phyloP scores from a whole-genome alignment of 441 rosid species.

The Mallotus japonicus region DNA sequence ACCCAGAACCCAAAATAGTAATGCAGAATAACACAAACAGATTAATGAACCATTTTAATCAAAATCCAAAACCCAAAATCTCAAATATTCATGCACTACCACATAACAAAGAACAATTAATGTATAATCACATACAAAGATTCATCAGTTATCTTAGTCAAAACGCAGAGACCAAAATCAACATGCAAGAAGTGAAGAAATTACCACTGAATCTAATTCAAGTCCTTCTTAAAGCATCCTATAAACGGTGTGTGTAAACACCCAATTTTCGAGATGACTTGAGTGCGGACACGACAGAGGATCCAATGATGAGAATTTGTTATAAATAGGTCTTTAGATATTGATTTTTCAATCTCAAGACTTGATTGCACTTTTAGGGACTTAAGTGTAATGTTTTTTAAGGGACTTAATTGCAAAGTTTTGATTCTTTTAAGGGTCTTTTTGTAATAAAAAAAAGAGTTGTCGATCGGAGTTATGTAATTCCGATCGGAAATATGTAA shows the following conservation, averaged over 20 bases:
- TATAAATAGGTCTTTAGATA: too few relatives aligned
- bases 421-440: too few relatives aligned
- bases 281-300: too few relatives aligned
- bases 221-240: conserved; percentile 50
- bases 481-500: too few relatives aligned
- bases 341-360: too few relatives aligned
- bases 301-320: too few relatives aligned
- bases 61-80: neutral
- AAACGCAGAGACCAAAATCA: neutral
- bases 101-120: neutral
- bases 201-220: conserved; percentile 66
- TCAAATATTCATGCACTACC: neutral
- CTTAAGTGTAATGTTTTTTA: too few relatives aligned
- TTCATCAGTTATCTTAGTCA: neutral
- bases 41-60: neutral
- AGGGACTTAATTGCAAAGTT: too few relatives aligned
- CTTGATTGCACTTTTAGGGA: too few relatives aligned
- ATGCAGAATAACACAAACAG: neutral
- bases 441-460: too few relatives aligned
- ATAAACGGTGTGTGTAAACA: conserved; percentile 39
- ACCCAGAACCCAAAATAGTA: neutral
- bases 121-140: neutral
- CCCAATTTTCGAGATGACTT: too few relatives aligned
- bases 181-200: conserved; percentile 57
- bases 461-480: too few relatives aligned